A percentile compares a stretch with the other conserved stretches of the same genome.
phyloP scores from a whole-genome alignment of 1,284 basidiomycete genomes.

The Sanguinoderma infundibulare region DNA sequence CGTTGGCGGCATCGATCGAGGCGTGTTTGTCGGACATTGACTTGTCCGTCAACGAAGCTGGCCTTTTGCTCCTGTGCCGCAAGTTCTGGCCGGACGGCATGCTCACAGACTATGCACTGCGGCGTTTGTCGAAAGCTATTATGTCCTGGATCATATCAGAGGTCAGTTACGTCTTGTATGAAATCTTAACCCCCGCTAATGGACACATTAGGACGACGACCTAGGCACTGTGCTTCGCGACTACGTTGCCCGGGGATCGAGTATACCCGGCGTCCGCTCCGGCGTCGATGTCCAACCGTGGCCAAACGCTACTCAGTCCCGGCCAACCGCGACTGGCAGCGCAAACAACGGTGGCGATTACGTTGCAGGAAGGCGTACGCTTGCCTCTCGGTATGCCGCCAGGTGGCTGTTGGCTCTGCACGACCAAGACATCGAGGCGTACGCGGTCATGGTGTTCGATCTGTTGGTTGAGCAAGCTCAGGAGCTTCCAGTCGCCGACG shows the following conservation, averaged over 20 bases:
- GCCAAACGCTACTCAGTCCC: conserved; percentile 47
- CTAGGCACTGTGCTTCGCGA: conserved; percentile 66
- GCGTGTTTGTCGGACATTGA: conserved; percentile 71
- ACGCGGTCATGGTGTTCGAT: conserved; percentile 53
- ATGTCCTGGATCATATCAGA: conserved; percentile 68
- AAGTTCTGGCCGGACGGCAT: conserved; percentile 76
- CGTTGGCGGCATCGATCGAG: conserved; percentile 73
- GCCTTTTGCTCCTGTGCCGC: conserved; percentile 64
- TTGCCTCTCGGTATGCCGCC: conserved; percentile 56
- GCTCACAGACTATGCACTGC: conserved; percentile 68
- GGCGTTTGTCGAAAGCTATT: conserved; percentile 54
- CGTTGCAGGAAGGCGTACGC: conserved; percentile 53
- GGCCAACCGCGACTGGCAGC: conserved; percentile 45
- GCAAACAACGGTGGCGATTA: conserved; percentile 70
- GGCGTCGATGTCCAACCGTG: conserved; percentile 48
- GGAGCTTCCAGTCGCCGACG: conserved; percentile 33
- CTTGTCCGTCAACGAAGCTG: conserved; percentile 75
- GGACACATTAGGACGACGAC: conserved; percentile 54
- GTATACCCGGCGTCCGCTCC: conserved; percentile 67
- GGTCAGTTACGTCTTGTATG: conserved; percentile 42
- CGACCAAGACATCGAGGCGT: conserved; percentile 55
- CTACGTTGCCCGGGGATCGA: conserved; percentile 55
- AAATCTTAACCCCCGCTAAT: neutral
- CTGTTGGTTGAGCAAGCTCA: conserved; percentile 53
- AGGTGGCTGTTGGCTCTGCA: conserved; percentile 72